phyloP scores from a whole-genome alignment of 805 yeast species.

The Clavispora phyllophila region DNA sequence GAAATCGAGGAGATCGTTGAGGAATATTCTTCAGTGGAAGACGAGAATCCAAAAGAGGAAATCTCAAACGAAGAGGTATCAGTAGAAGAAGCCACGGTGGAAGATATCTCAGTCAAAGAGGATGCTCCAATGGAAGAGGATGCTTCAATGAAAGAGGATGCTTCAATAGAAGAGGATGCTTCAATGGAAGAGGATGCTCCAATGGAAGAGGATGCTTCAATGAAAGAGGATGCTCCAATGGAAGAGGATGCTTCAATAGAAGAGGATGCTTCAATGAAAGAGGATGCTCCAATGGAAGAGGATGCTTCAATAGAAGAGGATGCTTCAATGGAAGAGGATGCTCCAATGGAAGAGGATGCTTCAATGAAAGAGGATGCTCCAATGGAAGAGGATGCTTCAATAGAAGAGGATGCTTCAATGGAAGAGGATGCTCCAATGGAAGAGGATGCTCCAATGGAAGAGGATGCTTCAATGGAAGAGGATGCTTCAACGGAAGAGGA shows the following conservation, averaged over 20 bases:
- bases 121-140: background rate
- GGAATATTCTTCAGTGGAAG: no score
- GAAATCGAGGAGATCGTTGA: no score
- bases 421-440: background rate
- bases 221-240: no score
- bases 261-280: no score
- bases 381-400: no score
- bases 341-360: no score
- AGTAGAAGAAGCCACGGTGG: background rate
- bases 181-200: background rate
- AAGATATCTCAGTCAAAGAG: background rate
- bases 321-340: no score
- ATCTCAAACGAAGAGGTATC: background rate
- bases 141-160: background rate
- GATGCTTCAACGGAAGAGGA: background rate
- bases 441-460: background rate
- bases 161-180: background rate
- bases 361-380: no score
- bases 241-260: no score
- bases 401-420: background rate
- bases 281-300: no score
- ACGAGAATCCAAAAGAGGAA: background rate
- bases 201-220: background rate
- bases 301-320: no score
- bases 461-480: background rate